Evolutionary conservation across 2,329 filamentous ascomycete genomes (phyloP), one percentile per base, ranked within the genome.

Genomic region (Dothideomycetes sp.): DNA sequence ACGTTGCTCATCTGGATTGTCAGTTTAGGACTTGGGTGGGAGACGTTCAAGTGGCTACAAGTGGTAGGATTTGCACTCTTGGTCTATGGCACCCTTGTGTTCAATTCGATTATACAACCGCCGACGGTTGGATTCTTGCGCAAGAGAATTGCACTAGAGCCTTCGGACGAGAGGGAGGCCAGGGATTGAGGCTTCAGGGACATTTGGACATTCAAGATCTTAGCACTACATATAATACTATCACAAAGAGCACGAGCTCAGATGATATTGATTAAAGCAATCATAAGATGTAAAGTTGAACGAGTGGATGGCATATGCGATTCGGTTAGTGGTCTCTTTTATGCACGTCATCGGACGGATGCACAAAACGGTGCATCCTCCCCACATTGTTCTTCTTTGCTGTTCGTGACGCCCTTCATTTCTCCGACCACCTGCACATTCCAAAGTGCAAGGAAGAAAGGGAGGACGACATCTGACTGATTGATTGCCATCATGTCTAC

Each of bases 1-100:
- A 98, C 91, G 0, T 75, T 98, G 1, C 96, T 98, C 66, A 96
- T 98, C 64, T 98, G 91, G 91, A 74, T 98, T 19, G 84, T 94
- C 11, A 94, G 86, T 13, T 75, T 98, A 4, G 85, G 83, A 4
- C 74, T 98, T 2, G 88, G 88, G 46, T 98, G 91, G 91, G 91
- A 98, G 66, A 80, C 78, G 0, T 96, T 98, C 75, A 96, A 96
- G 65, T 93, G 85, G 82, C 74, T 98, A 5, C 91, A 98, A 64
- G 85, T 98, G 11, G 60, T 77, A 3, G 91, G 91, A 1, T 98
- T 98, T 53, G 83, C 68, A 2, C 66, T 95, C 49, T 73, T 98
- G 24, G 91, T 98, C 11, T 98, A 95, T 59, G 93, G 91, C 50
- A 98, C 89, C 2, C 95, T 94, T 63, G 61, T 96, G 29, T 96